A percentile compares a stretch with the other conserved stretches of the same genome.
Evolutionary conservation across 495 filamentous ascomycete genomes (phyloP).

Genomic region (Neurospora discreta): DNA sequence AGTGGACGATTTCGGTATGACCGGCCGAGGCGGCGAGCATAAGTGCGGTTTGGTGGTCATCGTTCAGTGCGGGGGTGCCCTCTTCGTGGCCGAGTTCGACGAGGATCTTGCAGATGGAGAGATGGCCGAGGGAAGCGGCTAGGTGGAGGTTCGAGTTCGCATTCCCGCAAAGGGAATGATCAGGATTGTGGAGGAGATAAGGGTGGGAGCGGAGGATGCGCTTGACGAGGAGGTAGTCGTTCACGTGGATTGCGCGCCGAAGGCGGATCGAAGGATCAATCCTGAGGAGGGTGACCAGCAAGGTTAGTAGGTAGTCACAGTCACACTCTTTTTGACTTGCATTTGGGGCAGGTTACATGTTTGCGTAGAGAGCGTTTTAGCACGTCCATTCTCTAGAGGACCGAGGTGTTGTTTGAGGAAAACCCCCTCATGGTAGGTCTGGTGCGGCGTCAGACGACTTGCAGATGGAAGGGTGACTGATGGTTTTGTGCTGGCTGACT

Average conservation of each 20-base stretch:
- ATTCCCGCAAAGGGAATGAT: slow-evolving; percentile 40
- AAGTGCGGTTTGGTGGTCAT: slow-evolving; percentile 59
- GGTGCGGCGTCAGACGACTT: background rate
- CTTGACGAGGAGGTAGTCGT: slow-evolving; percentile 57
- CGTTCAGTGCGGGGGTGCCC: slow-evolving; percentile 53
- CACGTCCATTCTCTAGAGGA: background rate
- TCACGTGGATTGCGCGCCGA: slow-evolving; percentile 59
- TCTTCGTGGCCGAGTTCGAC: slow-evolving; percentile 46
- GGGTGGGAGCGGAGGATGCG: slow-evolving; percentile 65
- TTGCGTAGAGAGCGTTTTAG: background rate
- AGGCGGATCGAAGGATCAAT: slow-evolving; percentile 56
- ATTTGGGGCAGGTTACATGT: background rate
- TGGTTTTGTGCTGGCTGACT: background rate
- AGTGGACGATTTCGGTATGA: slow-evolving; percentile 49
- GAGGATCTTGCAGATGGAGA: slow-evolving; percentile 46
- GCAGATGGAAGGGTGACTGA: background rate
- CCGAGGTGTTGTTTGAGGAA: background rate
- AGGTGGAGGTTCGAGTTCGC: slow-evolving; percentile 72
- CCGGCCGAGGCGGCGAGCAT: slow-evolving; percentile 48
- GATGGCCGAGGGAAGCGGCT: slow-evolving; percentile 55
- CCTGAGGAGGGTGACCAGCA: slow-evolving; percentile 27
- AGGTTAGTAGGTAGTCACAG: background rate
- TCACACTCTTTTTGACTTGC: background rate
- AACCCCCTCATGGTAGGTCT: background rate
- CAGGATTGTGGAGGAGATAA: slow-evolving; percentile 57